phyloP scores from a whole-genome alignment of 768 basidiomycete species.

The Russula sp. region DNA sequence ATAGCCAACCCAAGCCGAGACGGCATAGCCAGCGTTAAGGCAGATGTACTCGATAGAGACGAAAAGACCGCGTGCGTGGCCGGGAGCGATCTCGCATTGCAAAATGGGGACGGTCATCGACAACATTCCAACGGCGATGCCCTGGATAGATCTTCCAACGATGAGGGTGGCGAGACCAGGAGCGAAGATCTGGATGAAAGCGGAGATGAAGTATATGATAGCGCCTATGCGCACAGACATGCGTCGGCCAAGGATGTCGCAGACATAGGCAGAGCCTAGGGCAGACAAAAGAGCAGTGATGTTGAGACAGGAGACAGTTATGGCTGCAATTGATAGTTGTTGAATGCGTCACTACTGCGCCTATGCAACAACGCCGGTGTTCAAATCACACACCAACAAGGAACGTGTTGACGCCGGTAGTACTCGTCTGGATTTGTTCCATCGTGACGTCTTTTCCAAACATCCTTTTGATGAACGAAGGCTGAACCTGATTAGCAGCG shows the following conservation, averaged over 20 bases:
- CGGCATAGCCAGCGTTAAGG: slow-evolving; percentile 49
- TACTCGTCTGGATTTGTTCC: slow-evolving; percentile 43
- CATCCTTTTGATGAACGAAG: slow-evolving; percentile 50
- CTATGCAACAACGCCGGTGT: neutral
- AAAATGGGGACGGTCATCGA: slow-evolving; percentile 27
- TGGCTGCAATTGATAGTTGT: slow-evolving; percentile 37
- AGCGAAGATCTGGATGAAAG: slow-evolving; percentile 50
- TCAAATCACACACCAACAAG: slow-evolving; percentile 42
- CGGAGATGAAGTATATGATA: slow-evolving; percentile 47
- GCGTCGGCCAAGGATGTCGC: slow-evolving; percentile 50
- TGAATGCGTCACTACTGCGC: neutral
- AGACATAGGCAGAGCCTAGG: slow-evolving; percentile 47
- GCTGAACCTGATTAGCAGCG: slow-evolving; percentile 51
- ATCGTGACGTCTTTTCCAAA: slow-evolving; percentile 47
- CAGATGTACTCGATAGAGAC: slow-evolving; percentile 54
- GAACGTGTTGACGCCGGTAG: slow-evolving; percentile 47
- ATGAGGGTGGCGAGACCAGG: slow-evolving; percentile 54
- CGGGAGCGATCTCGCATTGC: slow-evolving; percentile 31
- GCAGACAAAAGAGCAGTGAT: slow-evolving; percentile 50
- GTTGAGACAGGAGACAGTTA: slow-evolving; percentile 50
- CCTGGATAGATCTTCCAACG: slow-evolving; percentile 66
- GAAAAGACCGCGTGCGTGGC: slow-evolving; percentile 48
- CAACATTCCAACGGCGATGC: slow-evolving; percentile 66
- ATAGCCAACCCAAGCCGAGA: slow-evolving; percentile 50
- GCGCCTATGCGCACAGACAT: slow-evolving; percentile 51